phyloP scores from a whole-genome alignment of 83 land plant genomes.

The Picea engelmannii region DNA sequence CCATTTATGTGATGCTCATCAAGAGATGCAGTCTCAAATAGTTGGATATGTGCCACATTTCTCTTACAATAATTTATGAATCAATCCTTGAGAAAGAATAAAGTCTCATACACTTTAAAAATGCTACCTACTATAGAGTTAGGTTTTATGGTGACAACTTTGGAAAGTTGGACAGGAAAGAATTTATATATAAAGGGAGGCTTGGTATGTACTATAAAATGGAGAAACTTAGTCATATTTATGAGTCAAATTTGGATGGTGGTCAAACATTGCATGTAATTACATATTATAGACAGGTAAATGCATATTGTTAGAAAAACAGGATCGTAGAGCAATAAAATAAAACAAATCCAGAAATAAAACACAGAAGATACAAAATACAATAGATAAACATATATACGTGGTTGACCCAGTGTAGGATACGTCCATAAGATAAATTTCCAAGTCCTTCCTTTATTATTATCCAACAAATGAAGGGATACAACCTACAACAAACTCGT shows the following conservation, averaged over 20 bases:
- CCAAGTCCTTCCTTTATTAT: too few species aligned
- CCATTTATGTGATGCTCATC: too few species aligned
- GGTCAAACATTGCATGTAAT: constrained; percentile 86
- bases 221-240: constrained; percentile 94
- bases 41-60: constrained; percentile 96
- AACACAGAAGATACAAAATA: too few species aligned
- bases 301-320: constrained; percentile 50
- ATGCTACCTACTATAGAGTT: constrained; percentile 98
- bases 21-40: too few species aligned
- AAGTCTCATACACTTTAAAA: constrained; percentile 92
- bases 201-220: constrained; percentile 96
- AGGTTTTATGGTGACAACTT: constrained; percentile 94
- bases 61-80: constrained; percentile 86
- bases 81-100: constrained; percentile 94
- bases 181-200: constrained; percentile 92
- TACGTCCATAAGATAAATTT: too few species aligned
- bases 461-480: too few species aligned
- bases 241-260: constrained; percentile 85
- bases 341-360: too few species aligned
- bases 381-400: too few species aligned
- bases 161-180: constrained; percentile 85
- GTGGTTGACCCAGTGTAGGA: too few species aligned
- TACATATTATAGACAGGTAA: constrained; percentile 97
- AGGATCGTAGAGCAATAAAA: too few species aligned
- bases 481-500: too few species aligned